Base-by-base conservation (phyloP, 352 stramenopile genomes). In the Globisporangium canariense region DNA sequence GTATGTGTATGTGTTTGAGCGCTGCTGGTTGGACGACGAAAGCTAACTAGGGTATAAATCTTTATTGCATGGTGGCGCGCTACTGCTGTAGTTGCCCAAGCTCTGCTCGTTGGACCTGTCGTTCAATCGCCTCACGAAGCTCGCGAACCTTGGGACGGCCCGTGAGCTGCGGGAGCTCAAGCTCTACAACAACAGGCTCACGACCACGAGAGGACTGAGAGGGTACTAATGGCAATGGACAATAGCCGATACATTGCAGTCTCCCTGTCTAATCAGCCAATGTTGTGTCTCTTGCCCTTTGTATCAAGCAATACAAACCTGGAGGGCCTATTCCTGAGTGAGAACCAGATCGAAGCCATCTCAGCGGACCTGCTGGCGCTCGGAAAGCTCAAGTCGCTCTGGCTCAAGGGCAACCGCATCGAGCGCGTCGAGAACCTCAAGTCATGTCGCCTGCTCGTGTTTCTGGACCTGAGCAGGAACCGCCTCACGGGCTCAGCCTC, bases 141-240 rank as follows among this genome's bases (percentile, higher is more conserved):
- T 92, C 11, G 65, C 74, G 50, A 89, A 90, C 53, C 66, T 92
- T 18, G 66, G 73, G n/a, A 89, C 80, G 3, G 75, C 79, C 1
- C 83, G 76, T 47, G 81, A 91, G 43, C 59, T 92, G 18, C 77
- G 79, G 0, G 85, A 93, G 40, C 73, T 91, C 68, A 92, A 91
- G 65, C 71, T 76, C n/a, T 93, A 93, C 69, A 90, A 93, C 64
- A 92, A 93, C 68, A 79, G 70, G n/a, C 71, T 93, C 45, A 80
- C 69, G 14, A 77, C 72, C 18, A 81, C 78, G 0, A 67, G 69
- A 18, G 78, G 79, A 2, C 59, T 93, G 28, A 83, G 81, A 61
- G 75, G 60, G 73, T 91, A 69, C 34, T 68, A 38, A 36, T 36
- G 32, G 32, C 32, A 36, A 36, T 3, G 32, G 32, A 36, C 2